These are phyloP conservation scores for Fusarium sp. DNA, from an alignment of 2,329 filamentous ascomycete species.

Conservation along the genomic window DNA sequence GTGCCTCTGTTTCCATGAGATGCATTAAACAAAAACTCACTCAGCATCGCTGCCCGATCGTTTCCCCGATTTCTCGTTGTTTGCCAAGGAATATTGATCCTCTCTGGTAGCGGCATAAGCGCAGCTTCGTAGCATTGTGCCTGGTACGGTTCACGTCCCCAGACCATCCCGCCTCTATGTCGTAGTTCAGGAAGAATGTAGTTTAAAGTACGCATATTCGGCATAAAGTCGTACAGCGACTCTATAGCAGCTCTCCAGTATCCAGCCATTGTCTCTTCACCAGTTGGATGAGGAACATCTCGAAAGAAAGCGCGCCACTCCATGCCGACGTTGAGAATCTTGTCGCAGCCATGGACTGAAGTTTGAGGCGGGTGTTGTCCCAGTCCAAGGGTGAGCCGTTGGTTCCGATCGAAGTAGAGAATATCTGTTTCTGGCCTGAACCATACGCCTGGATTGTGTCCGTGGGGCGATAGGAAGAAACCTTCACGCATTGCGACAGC, in stretches of 20 bases:
- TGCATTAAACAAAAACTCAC: slow-evolving; percentile 1
- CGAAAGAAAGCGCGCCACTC: slow-evolving; percentile 49
- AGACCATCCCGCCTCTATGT: slow-evolving; percentile 44
- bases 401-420: slow-evolving; percentile 49
- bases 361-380: slow-evolving; percentile 21
- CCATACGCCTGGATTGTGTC: slow-evolving; percentile 36
- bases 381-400: slow-evolving; percentile 33
- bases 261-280: slow-evolving; percentile 33
- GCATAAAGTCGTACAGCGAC: slow-evolving; percentile 43
- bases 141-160: slow-evolving; percentile 47
- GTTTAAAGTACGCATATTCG: slow-evolving; percentile 41
- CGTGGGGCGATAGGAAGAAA: slow-evolving; percentile 41
- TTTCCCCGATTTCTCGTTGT: slow-evolving; percentile 20
- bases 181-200: slow-evolving; percentile 47
- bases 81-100: slow-evolving; percentile 45
- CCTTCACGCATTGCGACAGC: slow-evolving; percentile 43
- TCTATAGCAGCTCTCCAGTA: slow-evolving; percentile 42
- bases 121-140: slow-evolving; percentile 31
- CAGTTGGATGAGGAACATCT: slow-evolving; percentile 43
- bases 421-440: slow-evolving; percentile 47
- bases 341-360: slow-evolving; percentile 40
- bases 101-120: slow-evolving; percentile 38
- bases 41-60: slow-evolving; percentile 5
- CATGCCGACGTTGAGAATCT: slow-evolving; percentile 45
- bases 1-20: not conserved